These are phyloP conservation scores for Chamaecrista fasciculata DNA, from an alignment of 306 rosid species.

Conservation along the genomic window DNA sequence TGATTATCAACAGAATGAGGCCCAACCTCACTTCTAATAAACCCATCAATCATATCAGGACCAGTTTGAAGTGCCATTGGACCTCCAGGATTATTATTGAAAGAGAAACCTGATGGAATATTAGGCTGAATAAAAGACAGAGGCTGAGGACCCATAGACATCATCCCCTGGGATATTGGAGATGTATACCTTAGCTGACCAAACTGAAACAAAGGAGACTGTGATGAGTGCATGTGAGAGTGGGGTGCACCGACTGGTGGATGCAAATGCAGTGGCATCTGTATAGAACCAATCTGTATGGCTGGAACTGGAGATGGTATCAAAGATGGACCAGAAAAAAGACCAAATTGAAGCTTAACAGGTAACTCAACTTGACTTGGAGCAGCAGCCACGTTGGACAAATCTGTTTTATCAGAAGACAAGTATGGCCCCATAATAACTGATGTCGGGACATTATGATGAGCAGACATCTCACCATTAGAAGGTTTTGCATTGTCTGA, in stretches of 20 bases:
- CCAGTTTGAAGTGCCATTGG: constrained; percentile 54
- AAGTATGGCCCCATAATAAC: constrained; percentile 47
- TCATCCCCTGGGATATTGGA: constrained; percentile 70
- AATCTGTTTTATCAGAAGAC: constrained; percentile 44
- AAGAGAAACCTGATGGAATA: constrained; percentile 56
- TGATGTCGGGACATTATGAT: constrained; percentile 44
- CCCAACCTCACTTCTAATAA: constrained; percentile 40
- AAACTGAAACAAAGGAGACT: constrained; percentile 91
- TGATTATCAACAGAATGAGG: constrained; percentile 48
- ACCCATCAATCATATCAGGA: constrained; percentile 49
- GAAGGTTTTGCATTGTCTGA: constrained; percentile 50
- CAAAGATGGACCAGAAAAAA: constrained; percentile 93
- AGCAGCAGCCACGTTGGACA: constrained; percentile 48
- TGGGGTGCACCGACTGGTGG: constrained; percentile 72
- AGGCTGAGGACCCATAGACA: constrained; percentile 77
- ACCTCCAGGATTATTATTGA: constrained; percentile 55
- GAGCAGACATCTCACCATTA: constrained; percentile 45
- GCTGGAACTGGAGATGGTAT: constrained; percentile 96
- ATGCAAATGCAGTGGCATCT: constrained; percentile 96
- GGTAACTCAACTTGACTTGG: constrained; percentile 71
- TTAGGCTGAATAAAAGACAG: constrained; percentile 75
- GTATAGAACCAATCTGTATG: constrained; percentile 96
- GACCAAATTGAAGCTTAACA: constrained; percentile 92
- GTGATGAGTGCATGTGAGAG: constrained; percentile 74
- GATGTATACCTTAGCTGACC: constrained; percentile 88